A percentile compares a stretch with the other conserved stretches of the same genome.
These are phyloP conservation scores for Exophiala spinifera DNA, from an alignment of 2,329 filamentous ascomycete genomes.

Conservation along the genomic window DNA sequence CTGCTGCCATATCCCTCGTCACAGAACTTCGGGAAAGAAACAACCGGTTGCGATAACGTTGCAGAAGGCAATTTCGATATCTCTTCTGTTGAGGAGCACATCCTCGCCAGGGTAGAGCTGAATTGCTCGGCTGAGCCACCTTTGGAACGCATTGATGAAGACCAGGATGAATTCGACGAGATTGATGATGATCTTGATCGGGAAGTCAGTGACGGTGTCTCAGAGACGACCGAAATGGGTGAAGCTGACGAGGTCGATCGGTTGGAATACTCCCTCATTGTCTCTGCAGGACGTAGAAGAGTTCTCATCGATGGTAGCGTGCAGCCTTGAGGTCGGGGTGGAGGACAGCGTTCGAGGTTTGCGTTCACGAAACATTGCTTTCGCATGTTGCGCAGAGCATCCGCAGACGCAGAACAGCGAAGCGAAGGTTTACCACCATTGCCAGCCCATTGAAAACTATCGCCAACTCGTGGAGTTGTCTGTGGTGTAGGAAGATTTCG, in stretches of 20 bases:
- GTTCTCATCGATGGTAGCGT: slow-evolving; percentile 14
- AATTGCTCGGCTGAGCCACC: background rate
- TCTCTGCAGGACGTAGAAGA: slow-evolving; percentile 25
- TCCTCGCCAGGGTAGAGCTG: slow-evolving; percentile 15
- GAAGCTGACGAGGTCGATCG: slow-evolving; percentile 39
- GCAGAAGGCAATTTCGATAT: background rate
- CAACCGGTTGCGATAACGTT: background rate
- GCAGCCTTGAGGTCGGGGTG: slow-evolving; percentile 30
- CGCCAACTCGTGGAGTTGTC: slow-evolving; percentile 53
- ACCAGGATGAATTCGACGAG: slow-evolving; percentile 41
- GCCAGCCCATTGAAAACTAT: slow-evolving; percentile 31
- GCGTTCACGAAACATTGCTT: slow-evolving; percentile 55
- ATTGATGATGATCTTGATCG: slow-evolving; percentile 53
- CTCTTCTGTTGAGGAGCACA: slow-evolving; percentile 10
- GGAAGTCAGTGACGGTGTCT: slow-evolving; percentile 55
- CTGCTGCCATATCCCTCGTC: slow-evolving; percentile 18
- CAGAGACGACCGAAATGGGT: slow-evolving; percentile 63
- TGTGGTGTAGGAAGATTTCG: slow-evolving; percentile 60
- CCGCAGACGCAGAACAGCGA: slow-evolving; percentile 55
- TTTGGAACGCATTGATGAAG: slow-evolving; percentile 9
- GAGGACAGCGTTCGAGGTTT: slow-evolving; percentile 51
- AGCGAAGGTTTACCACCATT: slow-evolving; percentile 57
- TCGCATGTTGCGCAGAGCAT: slow-evolving; percentile 56
- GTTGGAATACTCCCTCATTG: slow-evolving; percentile 14
- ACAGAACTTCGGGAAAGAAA: background rate